These are phyloP conservation scores for Eleusine indica DNA, from an alignment of 176 grass and related monocot genomes.

Conservation along the genomic window DNA sequence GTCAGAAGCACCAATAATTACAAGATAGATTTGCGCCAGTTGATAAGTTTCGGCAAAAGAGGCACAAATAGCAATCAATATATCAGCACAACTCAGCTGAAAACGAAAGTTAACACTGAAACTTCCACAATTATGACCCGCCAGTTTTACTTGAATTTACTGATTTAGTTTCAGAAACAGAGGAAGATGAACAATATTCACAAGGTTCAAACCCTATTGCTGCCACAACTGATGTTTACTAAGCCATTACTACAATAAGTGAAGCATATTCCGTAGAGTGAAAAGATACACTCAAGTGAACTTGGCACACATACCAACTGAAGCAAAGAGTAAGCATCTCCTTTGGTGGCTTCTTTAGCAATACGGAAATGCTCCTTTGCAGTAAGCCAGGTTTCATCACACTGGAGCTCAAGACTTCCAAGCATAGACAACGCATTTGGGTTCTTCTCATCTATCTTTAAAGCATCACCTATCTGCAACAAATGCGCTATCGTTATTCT, in stretches of 20 bases:
- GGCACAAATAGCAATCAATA: neutral
- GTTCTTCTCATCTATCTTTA: constrained; percentile 91
- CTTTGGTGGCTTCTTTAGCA: constrained; percentile 85
- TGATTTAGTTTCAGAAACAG: constrained; percentile 18
- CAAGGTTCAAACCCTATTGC: neutral
- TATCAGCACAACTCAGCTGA: neutral
- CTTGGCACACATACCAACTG: constrained; percentile 61
- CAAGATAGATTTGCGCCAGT: neutral
- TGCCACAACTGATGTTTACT: neutral
- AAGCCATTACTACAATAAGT: neutral
- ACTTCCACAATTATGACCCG: neutral
- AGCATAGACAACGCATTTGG: constrained; percentile 89
- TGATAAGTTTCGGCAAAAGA: neutral
- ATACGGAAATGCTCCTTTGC: constrained; percentile 89
- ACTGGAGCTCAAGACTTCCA: constrained; percentile 82
- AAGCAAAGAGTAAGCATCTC: constrained; percentile 87
- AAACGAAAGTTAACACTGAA: neutral
- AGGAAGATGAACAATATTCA: constrained; percentile 16
- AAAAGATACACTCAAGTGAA: constrained; percentile 28
- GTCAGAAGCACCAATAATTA: neutral
- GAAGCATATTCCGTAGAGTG: constrained; percentile 16
- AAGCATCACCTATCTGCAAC: constrained; percentile 78
- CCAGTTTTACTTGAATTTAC: neutral
- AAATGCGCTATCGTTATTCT: constrained; percentile 46
- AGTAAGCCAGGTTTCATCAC: constrained; percentile 82